Evolutionary conservation across 2,329 filamentous ascomycete species (phyloP).

Genomic region (Xylogone sp.): DNA sequence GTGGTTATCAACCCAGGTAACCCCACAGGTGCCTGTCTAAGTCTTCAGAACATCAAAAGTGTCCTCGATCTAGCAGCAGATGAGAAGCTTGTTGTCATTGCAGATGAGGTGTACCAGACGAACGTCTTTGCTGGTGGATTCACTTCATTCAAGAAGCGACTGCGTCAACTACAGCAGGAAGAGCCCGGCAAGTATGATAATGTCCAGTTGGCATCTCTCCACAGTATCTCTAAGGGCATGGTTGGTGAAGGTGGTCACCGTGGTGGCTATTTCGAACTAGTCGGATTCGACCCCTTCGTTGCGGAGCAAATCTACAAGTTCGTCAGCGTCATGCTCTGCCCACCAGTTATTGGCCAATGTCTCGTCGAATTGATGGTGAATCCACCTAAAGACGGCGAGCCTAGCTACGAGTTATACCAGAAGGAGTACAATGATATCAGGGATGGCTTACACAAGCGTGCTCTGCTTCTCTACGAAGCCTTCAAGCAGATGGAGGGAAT

Average conservation of each 20-base stretch:
- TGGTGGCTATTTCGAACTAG: slow-evolving; percentile 95
- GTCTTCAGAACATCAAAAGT: slow-evolving; percentile 71
- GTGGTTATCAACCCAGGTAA: slow-evolving; percentile 99
- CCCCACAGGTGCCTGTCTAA: slow-evolving; percentile 85
- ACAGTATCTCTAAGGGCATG: slow-evolving; percentile 97
- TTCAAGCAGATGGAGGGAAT: slow-evolving; percentile 97
- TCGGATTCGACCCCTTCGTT: slow-evolving; percentile 81
- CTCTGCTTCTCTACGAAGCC: slow-evolving; percentile 80
- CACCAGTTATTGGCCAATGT: slow-evolving; percentile 93
- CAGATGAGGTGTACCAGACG: slow-evolving; percentile 98
- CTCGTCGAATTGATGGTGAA: slow-evolving; percentile 98
- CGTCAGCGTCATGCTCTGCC: slow-evolving; percentile 93
- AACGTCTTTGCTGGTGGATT: slow-evolving; percentile 96
- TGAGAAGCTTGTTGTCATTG: slow-evolving; percentile 83
- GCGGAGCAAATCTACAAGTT: slow-evolving; percentile 98
- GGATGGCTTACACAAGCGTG: slow-evolving; percentile 72
- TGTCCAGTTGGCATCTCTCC: slow-evolving; percentile 86
- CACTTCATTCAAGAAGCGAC: slow-evolving; percentile 87
- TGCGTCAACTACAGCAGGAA: slow-evolving; percentile 76
- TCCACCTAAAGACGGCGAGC: slow-evolving; percentile 78
- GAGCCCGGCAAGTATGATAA: slow-evolving; percentile 72
- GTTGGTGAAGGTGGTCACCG: slow-evolving; percentile 97
- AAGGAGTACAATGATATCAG: slow-evolving; percentile 83
- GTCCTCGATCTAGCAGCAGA: slow-evolving; percentile 86
- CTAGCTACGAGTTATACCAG: slow-evolving; percentile 79